Evolutionary conservation across 495 filamentous ascomycete species (phyloP).

Genomic region (Podospora pseudoanserina): DNA sequence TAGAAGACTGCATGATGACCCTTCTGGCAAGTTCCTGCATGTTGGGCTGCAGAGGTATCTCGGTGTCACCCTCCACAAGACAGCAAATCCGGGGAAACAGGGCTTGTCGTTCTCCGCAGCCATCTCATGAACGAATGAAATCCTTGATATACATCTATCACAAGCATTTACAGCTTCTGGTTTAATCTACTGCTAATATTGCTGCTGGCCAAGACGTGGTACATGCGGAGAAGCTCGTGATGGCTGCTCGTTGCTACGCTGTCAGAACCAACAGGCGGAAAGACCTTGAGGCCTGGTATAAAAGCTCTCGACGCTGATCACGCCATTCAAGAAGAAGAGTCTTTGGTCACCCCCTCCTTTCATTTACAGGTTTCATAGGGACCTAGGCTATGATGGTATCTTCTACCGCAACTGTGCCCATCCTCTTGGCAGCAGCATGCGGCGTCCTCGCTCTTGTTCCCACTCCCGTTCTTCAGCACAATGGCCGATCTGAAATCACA

Average conservation of each 20-base stretch:
- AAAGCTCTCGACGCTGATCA: neutral
- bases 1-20: neutral
- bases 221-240: neutral
- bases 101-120: neutral
- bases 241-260: neutral
- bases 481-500: neutral
- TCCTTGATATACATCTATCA: neutral
- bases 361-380: neutral
- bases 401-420: neutral
- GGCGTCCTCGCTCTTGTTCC: neutral
- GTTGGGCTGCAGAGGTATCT: neutral
- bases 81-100: neutral
- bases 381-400: neutral
- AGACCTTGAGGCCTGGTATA: neutral
- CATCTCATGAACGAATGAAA: neutral
- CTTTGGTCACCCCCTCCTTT: neutral
- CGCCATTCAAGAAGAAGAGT: neutral
- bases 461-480: neutral
- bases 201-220: neutral
- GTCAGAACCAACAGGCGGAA: neutral
- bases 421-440: neutral
- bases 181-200: neutral
- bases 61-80: neutral
- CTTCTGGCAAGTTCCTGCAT: neutral
- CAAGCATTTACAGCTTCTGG: neutral